phyloP scores from a whole-genome alignment of 2,329 filamentous ascomycete genomes.

The Monosporascus sp. region DNA sequence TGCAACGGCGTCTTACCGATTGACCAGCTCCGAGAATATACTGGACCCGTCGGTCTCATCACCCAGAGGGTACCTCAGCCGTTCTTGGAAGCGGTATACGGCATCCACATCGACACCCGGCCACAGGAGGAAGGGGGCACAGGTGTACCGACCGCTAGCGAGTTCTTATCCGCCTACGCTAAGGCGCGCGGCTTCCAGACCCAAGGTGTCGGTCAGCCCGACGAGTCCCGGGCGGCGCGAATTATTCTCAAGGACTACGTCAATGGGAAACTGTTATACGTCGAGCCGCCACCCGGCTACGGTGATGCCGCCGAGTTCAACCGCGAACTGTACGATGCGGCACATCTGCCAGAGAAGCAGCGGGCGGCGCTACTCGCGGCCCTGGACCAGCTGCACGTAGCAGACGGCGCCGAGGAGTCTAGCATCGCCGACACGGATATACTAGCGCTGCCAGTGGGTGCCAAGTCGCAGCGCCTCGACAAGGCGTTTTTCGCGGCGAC shows the following conservation, averaged over 20 bases:
- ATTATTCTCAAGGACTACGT: conserved; percentile 96
- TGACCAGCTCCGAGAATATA: conserved; percentile 91
- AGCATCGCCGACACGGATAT: conserved; percentile 40
- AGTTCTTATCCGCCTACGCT: conserved; percentile 82
- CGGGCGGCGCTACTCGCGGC: conserved; percentile 56
- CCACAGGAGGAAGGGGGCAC: conserved; percentile 89
- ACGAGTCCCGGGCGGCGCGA: conserved; percentile 86
- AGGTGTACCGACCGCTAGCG: conserved; percentile 76
- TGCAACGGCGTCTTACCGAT: conserved; percentile 94
- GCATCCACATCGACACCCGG: conserved; percentile 77
- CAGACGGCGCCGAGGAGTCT: conserved; percentile 30
- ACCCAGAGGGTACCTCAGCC: conserved; percentile 77
- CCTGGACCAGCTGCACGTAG: conserved; percentile 40
- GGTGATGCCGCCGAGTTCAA: conserved; percentile 78
- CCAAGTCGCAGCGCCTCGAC: conserved; percentile 74
- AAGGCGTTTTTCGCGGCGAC: conserved; percentile 71
- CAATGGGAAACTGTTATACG: conserved; percentile 89
- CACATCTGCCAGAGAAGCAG: conserved; percentile 77
- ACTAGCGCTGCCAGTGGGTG: conserved; percentile 51
- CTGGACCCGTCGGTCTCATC: conserved; percentile 77
- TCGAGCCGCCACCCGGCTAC: conserved; percentile 73
- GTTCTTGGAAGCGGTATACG: conserved; percentile 90
- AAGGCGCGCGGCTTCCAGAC: conserved; percentile 86
- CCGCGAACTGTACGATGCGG: conserved; percentile 76
- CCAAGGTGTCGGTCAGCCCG: conserved; percentile 81